Evolutionary conservation across 129 eudicot species (phyloP).

Genomic region (Centella asiatica): DNA sequence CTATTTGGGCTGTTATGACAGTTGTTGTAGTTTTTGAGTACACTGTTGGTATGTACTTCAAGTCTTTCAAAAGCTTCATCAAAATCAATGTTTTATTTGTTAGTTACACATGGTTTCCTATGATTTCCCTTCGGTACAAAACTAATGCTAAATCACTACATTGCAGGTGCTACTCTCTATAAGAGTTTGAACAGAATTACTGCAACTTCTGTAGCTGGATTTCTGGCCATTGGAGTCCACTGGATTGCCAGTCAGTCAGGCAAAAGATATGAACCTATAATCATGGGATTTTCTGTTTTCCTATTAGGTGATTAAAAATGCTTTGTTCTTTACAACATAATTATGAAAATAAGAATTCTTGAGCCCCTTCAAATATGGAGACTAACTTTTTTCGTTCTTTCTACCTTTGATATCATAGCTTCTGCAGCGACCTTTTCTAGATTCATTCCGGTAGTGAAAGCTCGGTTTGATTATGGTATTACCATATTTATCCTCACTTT

Average conservation of each 20-base stretch:
- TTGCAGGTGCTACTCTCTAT: constrained; percentile 51
- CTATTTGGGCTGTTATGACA: constrained; percentile 76
- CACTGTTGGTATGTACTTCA: constrained; percentile 47
- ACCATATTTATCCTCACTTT: constrained; percentile 72
- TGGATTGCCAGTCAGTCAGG: constrained; percentile 61
- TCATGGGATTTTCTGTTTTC: constrained; percentile 58
- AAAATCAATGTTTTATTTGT: background rate
- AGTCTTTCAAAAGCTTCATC: background rate
- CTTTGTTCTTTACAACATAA: background rate
- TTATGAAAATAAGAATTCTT: background rate
- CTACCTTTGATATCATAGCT: constrained; percentile 24
- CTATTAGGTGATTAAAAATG: constrained; percentile 66
- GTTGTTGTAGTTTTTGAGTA: constrained; percentile 66
- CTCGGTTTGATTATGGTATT: constrained; percentile 66
- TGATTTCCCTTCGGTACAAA: too few relatives aligned
- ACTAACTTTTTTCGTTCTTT: background rate
- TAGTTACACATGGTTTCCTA: too few relatives aligned
- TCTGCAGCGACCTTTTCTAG: constrained; percentile 55
- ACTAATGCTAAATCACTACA: constrained; percentile 5
- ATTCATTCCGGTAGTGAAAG: constrained; percentile 69
- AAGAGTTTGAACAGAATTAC: constrained; percentile 50
- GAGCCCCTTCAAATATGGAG: background rate
- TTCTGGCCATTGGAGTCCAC: constrained; percentile 63
- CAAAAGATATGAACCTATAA: constrained; percentile 35
- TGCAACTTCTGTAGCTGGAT: constrained; percentile 58